Percentiles rank a stretch among this genome's conserved stretches.
Conservation (phyloP, 1,139 yeast species). For the Geotrichum candidum region DNA sequence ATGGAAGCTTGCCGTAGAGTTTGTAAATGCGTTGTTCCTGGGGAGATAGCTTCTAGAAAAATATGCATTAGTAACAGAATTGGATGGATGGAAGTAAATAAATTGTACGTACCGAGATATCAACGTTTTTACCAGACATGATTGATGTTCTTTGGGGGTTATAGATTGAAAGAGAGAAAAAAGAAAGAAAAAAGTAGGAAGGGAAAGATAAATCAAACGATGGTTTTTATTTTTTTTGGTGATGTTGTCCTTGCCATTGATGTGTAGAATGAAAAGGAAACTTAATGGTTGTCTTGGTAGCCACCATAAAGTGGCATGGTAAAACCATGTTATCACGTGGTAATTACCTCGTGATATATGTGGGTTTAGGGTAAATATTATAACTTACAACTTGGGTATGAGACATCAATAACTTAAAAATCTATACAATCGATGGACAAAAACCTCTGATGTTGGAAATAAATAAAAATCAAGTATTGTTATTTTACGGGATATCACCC, state of each 20-base stretch:
- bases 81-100: background rate
- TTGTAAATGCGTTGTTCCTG: constrained; percentile 50
- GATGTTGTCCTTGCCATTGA: background rate
- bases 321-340: background rate
- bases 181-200: background rate
- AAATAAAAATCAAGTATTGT: too few species aligned
- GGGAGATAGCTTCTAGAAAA: constrained; percentile 23
- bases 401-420: too few species aligned
- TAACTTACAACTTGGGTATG: background rate
- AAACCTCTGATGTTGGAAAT: too few species aligned
- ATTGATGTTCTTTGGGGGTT: background rate
- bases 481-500: too few species aligned
- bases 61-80: background rate
- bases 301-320: background rate
- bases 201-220: background rate
- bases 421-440: too few species aligned
- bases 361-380: background rate
- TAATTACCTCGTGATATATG: background rate
- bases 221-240: background rate
- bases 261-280: background rate
- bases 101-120: background rate
- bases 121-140: background rate
- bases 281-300: background rate
- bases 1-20: constrained; percentile 84
- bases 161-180: background rate